A percentile compares a stretch with the other conserved stretches of the same genome.
phyloP scores from a whole-genome alignment of 2,329 filamentous ascomycete species.

The Diaporthe helianthi region DNA sequence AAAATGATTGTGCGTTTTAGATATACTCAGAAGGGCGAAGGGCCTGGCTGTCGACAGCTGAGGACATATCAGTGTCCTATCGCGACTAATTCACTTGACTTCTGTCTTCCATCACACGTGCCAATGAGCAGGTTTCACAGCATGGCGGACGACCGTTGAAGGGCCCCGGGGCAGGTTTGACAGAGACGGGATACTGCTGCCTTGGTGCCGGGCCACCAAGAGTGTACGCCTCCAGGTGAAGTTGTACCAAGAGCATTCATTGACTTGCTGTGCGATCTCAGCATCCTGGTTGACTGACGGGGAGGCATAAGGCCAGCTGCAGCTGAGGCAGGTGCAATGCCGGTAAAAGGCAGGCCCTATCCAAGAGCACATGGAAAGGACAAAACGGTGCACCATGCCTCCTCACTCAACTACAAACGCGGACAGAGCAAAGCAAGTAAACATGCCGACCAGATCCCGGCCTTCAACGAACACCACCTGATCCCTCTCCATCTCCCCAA shows the following conservation, averaged over 20 bases:
- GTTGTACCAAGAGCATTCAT: constrained; percentile 5
- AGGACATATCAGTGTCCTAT: constrained; percentile 11
- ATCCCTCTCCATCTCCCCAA: constrained; percentile 3
- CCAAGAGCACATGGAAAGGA: constrained; percentile 19
- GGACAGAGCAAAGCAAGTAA: constrained; percentile 7
- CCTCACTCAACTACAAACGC: neutral
- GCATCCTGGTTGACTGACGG: neutral
- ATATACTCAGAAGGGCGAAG: constrained; percentile 19
- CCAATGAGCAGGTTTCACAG: constrained; percentile 25
- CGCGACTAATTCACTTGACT: constrained; percentile 24
- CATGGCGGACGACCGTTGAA: constrained; percentile 12
- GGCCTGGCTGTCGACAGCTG: neutral
- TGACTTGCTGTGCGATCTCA: neutral
- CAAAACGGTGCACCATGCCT: constrained; percentile 13
- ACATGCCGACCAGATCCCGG: neutral
- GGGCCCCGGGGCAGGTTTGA: constrained; percentile 10
- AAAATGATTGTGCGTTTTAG: constrained; percentile 22
- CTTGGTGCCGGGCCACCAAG: constrained; percentile 13
- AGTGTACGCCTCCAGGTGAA: constrained; percentile 6
- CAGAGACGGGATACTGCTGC: neutral
- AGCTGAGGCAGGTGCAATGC: constrained; percentile 3
- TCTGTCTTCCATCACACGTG: constrained; percentile 13
- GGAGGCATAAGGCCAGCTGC: neutral
- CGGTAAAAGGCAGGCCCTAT: neutral
- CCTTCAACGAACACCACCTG: neutral